Base-by-base conservation (phyloP, 306 rosid genomes). In the Lagenaria siceraria region DNA sequence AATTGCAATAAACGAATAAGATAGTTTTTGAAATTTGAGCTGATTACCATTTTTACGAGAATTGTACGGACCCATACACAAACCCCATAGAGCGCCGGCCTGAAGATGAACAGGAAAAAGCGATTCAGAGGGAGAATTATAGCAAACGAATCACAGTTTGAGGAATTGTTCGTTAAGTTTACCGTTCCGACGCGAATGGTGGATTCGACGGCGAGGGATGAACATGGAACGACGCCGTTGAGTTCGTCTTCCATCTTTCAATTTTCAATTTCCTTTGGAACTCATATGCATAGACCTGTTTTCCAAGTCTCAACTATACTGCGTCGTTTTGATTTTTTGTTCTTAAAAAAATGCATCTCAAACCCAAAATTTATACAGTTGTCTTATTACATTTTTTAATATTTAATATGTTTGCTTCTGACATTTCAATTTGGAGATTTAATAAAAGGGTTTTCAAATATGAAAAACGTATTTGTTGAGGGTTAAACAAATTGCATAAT, bases 51-150 rank as follows among this genome's bases (percentile, higher is more conserved):
- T 83, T 64, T 73, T 78, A 80, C 85, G 86, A 84, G 99, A 92
- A 5, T 95, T 87, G 77, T 84, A 86, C 38, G 99, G 99, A 78
- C 86, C 92, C 66, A 78, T 11, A 81, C 97, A 92, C 53, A 90
- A 58, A 8, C 97, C 99, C 97, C 97, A 95, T 48, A 95, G 82
- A 24, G 88, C 93, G 80, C 97, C 96, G 1, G 97, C 97, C 99
- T 95, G 93, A 89, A 82, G 25, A 61, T 53, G 40, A 55, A 64
- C 46, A 40, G 40, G 17, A 18, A 29, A 22, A 54, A 8, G 7
- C 8, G 7, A 49, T 25, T 72, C 6, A 75, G 53, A 33, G 38
- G 25, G 22, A 46, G 29, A 54, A 19, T 15, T 10, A 4, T 1
- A 1, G 33, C n/a, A 19, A 19, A 53, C 6, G 21, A 42, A 11